Base-by-base conservation (phyloP, 2,329 filamentous ascomycete species). In the Rosellinia necatrix region DNA sequence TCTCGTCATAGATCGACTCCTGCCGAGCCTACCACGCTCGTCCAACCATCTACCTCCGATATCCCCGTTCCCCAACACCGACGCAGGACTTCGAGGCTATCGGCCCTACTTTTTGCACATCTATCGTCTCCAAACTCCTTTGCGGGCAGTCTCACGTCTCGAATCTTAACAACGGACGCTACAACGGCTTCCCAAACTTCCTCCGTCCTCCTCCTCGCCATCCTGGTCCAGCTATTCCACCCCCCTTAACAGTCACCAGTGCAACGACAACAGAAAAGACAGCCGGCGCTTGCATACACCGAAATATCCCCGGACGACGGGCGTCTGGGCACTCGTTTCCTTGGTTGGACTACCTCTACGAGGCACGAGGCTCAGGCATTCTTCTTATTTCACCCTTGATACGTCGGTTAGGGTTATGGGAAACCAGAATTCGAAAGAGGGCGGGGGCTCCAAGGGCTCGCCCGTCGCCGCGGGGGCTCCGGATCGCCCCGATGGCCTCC, bases 391-490 rank as follows among this genome's bases (percentile, higher is more conserved):
- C 15, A 15, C 19, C 22, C 24, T 54, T 30, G 37, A 41, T 40
- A 47, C 22, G 29, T 43, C 43, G 29, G 17, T 38, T 12, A 24
- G 24, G n/a, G 59, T 42, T 35, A 92, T 92, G 89, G 89, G 89
- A 71, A 92, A 91, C 74, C 85, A 90, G 75, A 81, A 80, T 67
- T 92, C 89, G 66, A 84, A 83, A 67, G 81, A 83, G 70, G 74
- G 78, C 66, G 77, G 74, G 58, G 73, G 75, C 57, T 72, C 78
- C 67, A 89, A 84, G 74, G 75, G 76, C 64, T 78, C 77, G 35
- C 76, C 72, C 56, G 76, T 37, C 27, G 32, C 49, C 22, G 5
- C 41, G 9, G 34, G 21, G 6, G 76, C 57, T 70, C 17, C 61
- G 54, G 72, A 57, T 59, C 85, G 89, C 32, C 29, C 56, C n/a